These are phyloP conservation scores for Sarcodon sp. DNA, from an alignment of 768 basidiomycete species.

Conservation along the genomic window DNA sequence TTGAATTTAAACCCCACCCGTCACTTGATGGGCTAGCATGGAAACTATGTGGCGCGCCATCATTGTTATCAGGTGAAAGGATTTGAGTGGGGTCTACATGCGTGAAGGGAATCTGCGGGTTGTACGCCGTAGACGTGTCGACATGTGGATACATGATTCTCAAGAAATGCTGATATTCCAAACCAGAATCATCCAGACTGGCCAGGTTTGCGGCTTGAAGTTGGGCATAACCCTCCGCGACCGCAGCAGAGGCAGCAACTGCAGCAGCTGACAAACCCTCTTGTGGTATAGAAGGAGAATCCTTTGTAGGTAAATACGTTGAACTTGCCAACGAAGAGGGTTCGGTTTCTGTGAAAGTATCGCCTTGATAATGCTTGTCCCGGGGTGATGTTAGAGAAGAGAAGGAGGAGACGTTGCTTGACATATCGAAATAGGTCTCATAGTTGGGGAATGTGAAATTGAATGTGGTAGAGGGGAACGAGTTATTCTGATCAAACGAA, in stretches of 20 bases:
- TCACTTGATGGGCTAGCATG: slow-evolving; percentile 76
- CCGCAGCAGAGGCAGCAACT: slow-evolving; percentile 49
- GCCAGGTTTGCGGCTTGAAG: slow-evolving; percentile 40
- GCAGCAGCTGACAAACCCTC: slow-evolving; percentile 56
- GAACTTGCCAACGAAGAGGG: slow-evolving; percentile 8
- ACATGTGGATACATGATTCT: slow-evolving; percentile 48
- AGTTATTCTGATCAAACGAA: slow-evolving; percentile 24
- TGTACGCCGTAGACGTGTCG: slow-evolving; percentile 22
- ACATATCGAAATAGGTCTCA: slow-evolving; percentile 42
- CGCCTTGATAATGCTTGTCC: neutral
- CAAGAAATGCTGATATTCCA: slow-evolving; percentile 59
- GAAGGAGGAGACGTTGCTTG: slow-evolving; percentile 1
- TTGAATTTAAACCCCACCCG: slow-evolving; percentile 64
- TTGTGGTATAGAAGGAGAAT: slow-evolving; percentile 16
- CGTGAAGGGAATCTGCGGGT: slow-evolving; percentile 42
- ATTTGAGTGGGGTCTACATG: slow-evolving; percentile 94
- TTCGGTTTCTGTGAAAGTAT: neutral
- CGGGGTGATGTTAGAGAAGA: neutral
- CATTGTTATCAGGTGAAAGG: slow-evolving; percentile 28
- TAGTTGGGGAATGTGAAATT: slow-evolving; percentile 57
- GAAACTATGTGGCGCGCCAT: slow-evolving; percentile 33
- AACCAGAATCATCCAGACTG: slow-evolving; percentile 36
- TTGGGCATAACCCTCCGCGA: slow-evolving; percentile 65
- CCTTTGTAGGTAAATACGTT: slow-evolving; percentile 23
- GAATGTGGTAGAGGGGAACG: slow-evolving; percentile 59